phyloP scores from a whole-genome alignment of 306 rosid genomes.

The Sicyos baderoa region DNA sequence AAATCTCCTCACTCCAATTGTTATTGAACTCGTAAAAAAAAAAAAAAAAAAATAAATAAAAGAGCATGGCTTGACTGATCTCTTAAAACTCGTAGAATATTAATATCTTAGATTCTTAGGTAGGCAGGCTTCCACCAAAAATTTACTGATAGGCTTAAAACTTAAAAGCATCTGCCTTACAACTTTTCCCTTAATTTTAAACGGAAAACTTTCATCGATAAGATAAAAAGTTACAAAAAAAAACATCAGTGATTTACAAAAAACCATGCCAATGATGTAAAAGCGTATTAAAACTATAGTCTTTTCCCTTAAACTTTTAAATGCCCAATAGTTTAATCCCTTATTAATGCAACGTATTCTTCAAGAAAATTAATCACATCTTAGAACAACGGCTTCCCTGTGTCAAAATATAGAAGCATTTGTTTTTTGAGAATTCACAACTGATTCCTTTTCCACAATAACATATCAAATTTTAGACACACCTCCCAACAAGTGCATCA shows the following conservation, averaged over 20 bases:
- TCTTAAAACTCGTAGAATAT: not conserved
- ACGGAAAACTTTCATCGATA: too few relatives aligned
- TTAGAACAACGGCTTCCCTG: not conserved
- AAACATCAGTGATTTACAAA: too few relatives aligned
- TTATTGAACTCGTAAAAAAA: too few relatives aligned
- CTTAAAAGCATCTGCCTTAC: not conserved
- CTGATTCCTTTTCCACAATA: not conserved
- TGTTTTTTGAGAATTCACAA: not conserved
- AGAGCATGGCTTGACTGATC: not conserved
- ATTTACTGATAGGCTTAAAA: not conserved
- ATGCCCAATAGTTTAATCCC: constrained; percentile 10
- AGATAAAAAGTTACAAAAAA: too few relatives aligned
- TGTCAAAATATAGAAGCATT: not conserved
- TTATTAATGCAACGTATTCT: not conserved
- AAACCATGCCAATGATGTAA: too few relatives aligned
- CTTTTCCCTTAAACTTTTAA: not conserved
- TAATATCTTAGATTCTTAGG: not conserved
- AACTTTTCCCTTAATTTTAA: not conserved
- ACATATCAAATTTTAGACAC: not conserved
- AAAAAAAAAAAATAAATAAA: too few relatives aligned
- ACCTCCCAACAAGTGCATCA: constrained; percentile 46
- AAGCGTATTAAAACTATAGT: too few relatives aligned
- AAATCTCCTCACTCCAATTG: too few relatives aligned
- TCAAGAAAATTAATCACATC: not conserved
- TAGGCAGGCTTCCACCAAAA: not conserved